Evolutionary conservation across 306 rosid species (phyloP).

Genomic region (Dryas drummondii): DNA sequence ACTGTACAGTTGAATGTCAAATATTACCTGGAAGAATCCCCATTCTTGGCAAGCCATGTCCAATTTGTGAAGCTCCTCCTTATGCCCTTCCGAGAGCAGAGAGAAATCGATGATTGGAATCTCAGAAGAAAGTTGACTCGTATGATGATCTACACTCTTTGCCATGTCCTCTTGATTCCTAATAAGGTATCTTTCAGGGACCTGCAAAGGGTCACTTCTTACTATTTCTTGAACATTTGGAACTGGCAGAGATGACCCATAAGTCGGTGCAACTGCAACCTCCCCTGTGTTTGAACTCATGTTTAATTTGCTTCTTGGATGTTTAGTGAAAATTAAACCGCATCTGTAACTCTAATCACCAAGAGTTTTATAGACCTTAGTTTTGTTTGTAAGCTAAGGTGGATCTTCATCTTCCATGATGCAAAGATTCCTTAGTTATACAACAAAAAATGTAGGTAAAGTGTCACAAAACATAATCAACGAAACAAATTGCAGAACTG

Average conservation of each 20-base stretch:
- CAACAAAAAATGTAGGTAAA: too few relatives aligned
- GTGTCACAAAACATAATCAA: too few relatives aligned
- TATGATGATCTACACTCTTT: not conserved
- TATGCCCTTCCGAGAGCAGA: slow-evolving; percentile 32
- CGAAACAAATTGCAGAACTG: too few relatives aligned
- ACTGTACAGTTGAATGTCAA: too few relatives aligned
- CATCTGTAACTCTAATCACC: not conserved
- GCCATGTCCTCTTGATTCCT: slow-evolving; percentile 30
- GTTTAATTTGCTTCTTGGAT: not conserved
- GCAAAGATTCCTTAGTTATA: slow-evolving; percentile 26
- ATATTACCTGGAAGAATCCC: slow-evolving; percentile 46
- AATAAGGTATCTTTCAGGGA: slow-evolving; percentile 32
- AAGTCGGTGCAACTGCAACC: slow-evolving; percentile 19
- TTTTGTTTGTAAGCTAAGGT: not conserved
- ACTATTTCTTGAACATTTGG: slow-evolving; percentile 50
- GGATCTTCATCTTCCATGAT: slow-evolving; percentile 18
- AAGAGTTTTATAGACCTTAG: not conserved
- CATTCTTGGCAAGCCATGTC: slow-evolving; percentile 43
- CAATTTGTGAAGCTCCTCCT: slow-evolving; percentile 34
- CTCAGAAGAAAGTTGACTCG: slow-evolving; percentile 31
- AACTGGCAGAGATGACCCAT: slow-evolving; percentile 29
- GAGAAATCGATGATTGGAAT: slow-evolving; percentile 39
- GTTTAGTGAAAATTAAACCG: not conserved
- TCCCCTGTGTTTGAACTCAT: slow-evolving; percentile 27
- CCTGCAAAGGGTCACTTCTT: slow-evolving; percentile 28